phyloP scores from a whole-genome alignment of 2,329 filamentous ascomycete genomes.

The Aspergillus oerlinghausenensis region DNA sequence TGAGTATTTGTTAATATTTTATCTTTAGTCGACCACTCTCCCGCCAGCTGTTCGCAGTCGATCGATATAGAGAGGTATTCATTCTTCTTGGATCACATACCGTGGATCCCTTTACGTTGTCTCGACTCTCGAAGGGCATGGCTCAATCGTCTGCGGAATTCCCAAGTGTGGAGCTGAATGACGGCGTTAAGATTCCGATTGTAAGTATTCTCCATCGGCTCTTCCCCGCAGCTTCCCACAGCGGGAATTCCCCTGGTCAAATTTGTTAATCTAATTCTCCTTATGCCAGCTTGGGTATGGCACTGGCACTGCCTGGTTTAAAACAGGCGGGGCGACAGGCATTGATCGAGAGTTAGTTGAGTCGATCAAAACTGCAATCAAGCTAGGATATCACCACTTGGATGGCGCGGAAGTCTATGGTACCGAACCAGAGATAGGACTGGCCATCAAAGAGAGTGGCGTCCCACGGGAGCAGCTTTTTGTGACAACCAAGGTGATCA shows the following conservation, averaged over 20 bases:
- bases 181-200: conserved; percentile 54
- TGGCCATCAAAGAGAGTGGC: conserved; percentile 45
- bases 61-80: background rate
- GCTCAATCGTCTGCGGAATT: background rate
- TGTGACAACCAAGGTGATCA: conserved; percentile 54
- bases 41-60: background rate
- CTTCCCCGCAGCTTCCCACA: conserved; percentile 1
- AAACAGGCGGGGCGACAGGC: conserved; percentile 43
- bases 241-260: background rate
- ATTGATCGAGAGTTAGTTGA: conserved; percentile 54
- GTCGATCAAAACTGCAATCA: conserved; percentile 53
- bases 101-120: background rate
- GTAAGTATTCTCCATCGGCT: conserved; percentile 28
- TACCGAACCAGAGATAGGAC: conserved; percentile 46
- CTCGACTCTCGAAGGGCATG: background rate
- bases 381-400: conserved; percentile 57
- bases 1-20: background rate
- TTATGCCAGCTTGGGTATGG: conserved; percentile 53
- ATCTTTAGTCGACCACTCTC: background rate
- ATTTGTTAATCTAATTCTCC: background rate
- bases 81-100: background rate
- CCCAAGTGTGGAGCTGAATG: conserved; percentile 49
- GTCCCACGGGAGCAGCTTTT: conserved; percentile 46
- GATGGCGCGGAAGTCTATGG: conserved; percentile 58
- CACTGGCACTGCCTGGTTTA: conserved; percentile 62